Base-by-base conservation (phyloP, 2,329 filamentous ascomycete genomes). In the Calycina herbarum region DNA sequence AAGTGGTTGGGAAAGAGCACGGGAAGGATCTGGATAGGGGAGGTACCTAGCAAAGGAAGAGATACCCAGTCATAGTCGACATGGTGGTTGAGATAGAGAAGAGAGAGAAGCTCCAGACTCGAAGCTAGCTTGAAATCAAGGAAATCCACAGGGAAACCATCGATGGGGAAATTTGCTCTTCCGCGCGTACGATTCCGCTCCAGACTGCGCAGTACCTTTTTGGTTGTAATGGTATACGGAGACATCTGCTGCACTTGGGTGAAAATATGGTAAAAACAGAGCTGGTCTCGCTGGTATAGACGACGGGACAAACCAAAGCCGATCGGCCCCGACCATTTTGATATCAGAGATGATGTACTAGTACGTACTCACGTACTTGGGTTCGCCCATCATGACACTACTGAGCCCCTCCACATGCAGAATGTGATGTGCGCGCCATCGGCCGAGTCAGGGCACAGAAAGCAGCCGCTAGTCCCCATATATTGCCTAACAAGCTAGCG, bases 21-120 rank as follows among this genome's bases (percentile, higher is more conserved):
- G n/a, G 31, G 20, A 58, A 58, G 17, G 8, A 11, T 5, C 45
- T 51, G 20, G 45, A 51, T 24, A 51, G 45, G 45, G n/a, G 45
- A 51, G 45, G 10, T 51, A 51, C n/a, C 31, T 31, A 5, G 11
- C 54, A 31, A 29, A 29, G 17, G 27, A 57, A 57, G 54, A 8
- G 24, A 33, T 29, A 57, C 24, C 54, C 24, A 57, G 54, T 17
- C 31, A 29, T 59, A 61, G 61, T 66, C 38, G 45, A 51, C 45
- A 51, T 24, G 45, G n/a, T 51, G 45, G 45, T 51, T 51, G 45
- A 51, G 45, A 51, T 51, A 51, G 45, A 8, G 20, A 48, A 5
- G 17, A 2, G n/a, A 27, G n/a, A 24, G 10, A 27, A 11, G 7
- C 15, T 51, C 20, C 4, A 51, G 27, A 15, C 45, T 51, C 17